Conservation (phyloP, 2,329 filamentous ascomycete genomes). For the Xylariaceae sp. region DNA sequence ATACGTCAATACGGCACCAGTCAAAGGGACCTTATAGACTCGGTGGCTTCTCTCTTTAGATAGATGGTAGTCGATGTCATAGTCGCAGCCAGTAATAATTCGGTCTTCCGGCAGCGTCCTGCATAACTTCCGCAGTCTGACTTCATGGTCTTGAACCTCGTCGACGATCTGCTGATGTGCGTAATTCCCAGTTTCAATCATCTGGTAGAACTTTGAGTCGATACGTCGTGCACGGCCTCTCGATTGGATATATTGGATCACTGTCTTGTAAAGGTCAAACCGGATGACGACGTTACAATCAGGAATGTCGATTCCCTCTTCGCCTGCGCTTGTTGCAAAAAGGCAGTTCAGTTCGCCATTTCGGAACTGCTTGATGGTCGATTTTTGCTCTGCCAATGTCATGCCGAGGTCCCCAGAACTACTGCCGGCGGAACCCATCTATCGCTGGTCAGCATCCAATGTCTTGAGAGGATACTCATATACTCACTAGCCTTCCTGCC, state of each 20-base stretch:
- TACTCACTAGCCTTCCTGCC: conserved; percentile 61
- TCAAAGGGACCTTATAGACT: conserved; percentile 66
- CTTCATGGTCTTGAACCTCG: conserved; percentile 67
- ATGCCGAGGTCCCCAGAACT: conserved; percentile 64
- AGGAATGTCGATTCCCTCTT: conserved; percentile 72
- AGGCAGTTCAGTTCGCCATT: conserved; percentile 67
- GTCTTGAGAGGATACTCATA: background rate
- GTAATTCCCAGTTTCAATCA: conserved; percentile 76
- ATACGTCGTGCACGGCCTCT: conserved; percentile 81
- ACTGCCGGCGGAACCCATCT: conserved; percentile 51
- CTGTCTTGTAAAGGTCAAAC: conserved; percentile 86
- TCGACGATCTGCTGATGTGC: conserved; percentile 63
- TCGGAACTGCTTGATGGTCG: conserved; percentile 72
- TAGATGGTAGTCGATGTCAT: conserved; percentile 62
- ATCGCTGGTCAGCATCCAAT: conserved; percentile 28
- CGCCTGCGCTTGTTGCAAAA: conserved; percentile 70
- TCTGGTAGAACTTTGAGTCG: conserved; percentile 82
- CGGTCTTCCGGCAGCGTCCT: conserved; percentile 76
- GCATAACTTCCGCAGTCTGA: conserved; percentile 77
- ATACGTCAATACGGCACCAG: conserved; percentile 81
- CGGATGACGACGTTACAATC: conserved; percentile 72
- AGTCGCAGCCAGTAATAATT: conserved; percentile 66
- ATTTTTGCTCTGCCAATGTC: conserved; percentile 76
- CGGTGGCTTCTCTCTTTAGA: conserved; percentile 57
- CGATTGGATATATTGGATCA: conserved; percentile 96